Evolutionary conservation across 441 rosid genomes (phyloP).

Genomic region (Pelargonium cotyledonis): DNA sequence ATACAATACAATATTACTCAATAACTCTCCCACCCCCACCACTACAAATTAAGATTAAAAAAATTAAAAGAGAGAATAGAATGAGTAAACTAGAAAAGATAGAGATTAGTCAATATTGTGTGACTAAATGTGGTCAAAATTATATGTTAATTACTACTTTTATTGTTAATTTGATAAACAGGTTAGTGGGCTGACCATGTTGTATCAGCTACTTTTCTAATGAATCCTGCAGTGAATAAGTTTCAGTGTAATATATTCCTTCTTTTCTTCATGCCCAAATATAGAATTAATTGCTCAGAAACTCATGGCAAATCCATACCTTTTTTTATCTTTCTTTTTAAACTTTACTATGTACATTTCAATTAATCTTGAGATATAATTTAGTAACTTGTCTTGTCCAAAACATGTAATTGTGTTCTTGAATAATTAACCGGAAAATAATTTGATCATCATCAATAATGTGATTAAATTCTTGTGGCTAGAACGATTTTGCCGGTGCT

Average conservation of each 20-base stretch:
- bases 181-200: background rate
- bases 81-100: background rate
- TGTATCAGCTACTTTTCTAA: background rate
- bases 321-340: no score
- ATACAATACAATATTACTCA: no score
- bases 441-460: no score
- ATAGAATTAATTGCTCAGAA: no score
- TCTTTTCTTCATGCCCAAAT: no score
- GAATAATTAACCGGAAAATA: no score
- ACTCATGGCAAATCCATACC: no score
- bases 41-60: background rate
- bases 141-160: background rate
- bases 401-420: no score
- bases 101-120: background rate
- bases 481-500: conserved; percentile 1
- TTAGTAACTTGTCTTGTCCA: no score
- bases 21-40: background rate
- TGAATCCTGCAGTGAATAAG: background rate
- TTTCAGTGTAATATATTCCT: background rate
- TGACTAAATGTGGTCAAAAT: background rate
- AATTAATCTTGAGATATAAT: no score
- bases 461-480: background rate
- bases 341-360: no score
- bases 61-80: background rate
- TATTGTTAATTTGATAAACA: background rate